Percentiles rank a stretch among this genome's conserved stretches.
Conservation (phyloP, 441 rosid genomes). For the Macaranga tanarius region DNA sequence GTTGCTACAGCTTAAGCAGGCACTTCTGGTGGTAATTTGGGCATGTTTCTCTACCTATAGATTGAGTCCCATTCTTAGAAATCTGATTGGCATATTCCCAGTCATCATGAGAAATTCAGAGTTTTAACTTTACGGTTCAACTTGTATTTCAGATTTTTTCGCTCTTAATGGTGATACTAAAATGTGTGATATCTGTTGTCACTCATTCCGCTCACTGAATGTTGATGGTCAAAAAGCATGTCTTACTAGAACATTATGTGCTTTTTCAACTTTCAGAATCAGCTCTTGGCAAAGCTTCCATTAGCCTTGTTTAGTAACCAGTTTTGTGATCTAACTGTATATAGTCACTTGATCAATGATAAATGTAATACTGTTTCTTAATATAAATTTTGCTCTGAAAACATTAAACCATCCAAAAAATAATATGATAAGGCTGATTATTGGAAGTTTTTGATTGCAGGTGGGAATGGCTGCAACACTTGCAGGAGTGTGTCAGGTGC, state of each 20-base stretch:
- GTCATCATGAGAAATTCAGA: background rate
- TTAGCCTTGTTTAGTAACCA: background rate
- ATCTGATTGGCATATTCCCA: background rate
- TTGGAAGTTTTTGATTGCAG: constrained; percentile 39
- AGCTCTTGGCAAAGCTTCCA: background rate
- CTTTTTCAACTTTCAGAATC: background rate
- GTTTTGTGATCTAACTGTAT: background rate
- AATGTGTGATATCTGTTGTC: background rate
- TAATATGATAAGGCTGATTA: constrained; percentile 5
- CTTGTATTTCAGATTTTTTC: background rate
- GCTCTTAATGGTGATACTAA: background rate
- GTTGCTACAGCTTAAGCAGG: background rate
- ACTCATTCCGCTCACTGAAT: background rate
- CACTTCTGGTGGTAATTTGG: background rate
- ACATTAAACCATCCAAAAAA: background rate
- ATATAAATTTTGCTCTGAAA: background rate
- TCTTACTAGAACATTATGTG: background rate
- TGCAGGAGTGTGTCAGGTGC: constrained; percentile 98
- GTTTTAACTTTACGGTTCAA: background rate
- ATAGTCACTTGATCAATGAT: background rate
- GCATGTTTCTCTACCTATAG: background rate
- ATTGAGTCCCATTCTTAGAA: background rate
- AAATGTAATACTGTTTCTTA: background rate
- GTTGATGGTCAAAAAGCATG: background rate
- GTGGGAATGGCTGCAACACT: constrained; percentile 99